Base-by-base conservation (phyloP, 2,329 filamentous ascomycete species). In the Fusarium sp. region DNA sequence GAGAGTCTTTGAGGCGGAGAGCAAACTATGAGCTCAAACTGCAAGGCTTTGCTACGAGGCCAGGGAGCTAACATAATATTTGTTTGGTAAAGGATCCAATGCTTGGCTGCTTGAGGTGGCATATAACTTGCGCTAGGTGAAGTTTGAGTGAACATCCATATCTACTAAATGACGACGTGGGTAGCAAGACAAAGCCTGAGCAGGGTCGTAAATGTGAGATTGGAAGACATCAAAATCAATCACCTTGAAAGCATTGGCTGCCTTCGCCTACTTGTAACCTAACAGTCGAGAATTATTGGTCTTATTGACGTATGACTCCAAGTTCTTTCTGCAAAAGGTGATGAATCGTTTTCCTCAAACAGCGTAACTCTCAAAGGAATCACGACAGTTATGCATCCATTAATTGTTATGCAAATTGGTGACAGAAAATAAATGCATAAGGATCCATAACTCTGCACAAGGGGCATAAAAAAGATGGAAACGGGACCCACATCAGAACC, bases 31-130 rank as follows among this genome's bases (percentile, higher is more conserved):
- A 29, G 48, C 24, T 6, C 48, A 52, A 52, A n/a, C 24, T 52
- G 18, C 48, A 29, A 29, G 24, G 24, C 4, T 29, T 29, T 29
- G 6, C 6, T 3, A 24, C 2, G 24, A 18, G 4, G 6, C 4
- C 2, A 16, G 13, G 5, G 16, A 2, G 8, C 14, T 4, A 18
- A 24, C 5, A 6, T 3, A 1, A 6, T 18, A 18, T 3, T n/a
- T 29, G 16, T 18, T 50, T n/a, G 24, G 9, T 16, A 50, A 13
- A 29, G 16, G 10, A 1, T 2, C 13, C 18, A 29, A 18, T 20
- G 16, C 3, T 52, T 52, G 4, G 18, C 18, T 29, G 10, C 6
- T 52, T 29, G 10, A 52, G 10, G 24, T 29, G 11, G 27, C 18
- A 18, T n/a, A 27, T 13, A 18, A 52, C 16, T 6, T 48, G 18